A percentile compares a stretch with the other conserved stretches of the same genome.
Evolutionary conservation across 1,284 basidiomycete genomes (phyloP).

Genomic region (Moesziomyces parantarcticus): DNA sequence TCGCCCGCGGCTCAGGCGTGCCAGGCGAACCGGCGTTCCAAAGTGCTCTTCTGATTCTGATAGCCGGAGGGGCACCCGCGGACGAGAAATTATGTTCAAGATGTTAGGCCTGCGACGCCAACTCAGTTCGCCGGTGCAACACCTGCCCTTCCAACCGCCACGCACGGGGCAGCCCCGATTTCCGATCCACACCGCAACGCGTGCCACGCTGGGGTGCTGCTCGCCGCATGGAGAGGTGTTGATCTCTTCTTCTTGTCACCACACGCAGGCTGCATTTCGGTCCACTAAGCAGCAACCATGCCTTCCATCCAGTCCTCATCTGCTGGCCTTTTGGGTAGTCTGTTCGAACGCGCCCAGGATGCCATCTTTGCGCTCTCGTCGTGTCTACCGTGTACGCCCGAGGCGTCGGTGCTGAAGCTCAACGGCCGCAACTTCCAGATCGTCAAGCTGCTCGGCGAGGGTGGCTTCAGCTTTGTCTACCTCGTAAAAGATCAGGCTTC

Average conservation of each 20-base stretch:
- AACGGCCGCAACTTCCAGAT: conserved; percentile 63
- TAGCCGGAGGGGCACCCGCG: neutral
- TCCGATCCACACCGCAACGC: conserved; percentile 2
- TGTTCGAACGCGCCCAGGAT: conserved; percentile 54
- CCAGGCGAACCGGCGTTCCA: too few species aligned
- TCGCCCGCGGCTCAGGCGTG: neutral
- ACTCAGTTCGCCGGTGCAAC: neutral
- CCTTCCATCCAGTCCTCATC: conserved; percentile 36
- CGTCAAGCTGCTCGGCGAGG: conserved; percentile 64
- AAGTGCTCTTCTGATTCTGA: neutral
- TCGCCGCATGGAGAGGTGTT: conserved; percentile 12
- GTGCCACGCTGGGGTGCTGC: conserved; percentile 1
- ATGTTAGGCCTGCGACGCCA: neutral
- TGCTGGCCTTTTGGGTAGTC: conserved; percentile 18
- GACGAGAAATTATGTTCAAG: neutral
- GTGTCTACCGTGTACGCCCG: conserved; percentile 53
- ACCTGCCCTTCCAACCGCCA: neutral
- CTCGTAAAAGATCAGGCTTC: conserved; percentile 62
- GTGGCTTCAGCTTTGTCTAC: conserved; percentile 66
- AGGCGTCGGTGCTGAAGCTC: conserved; percentile 52
- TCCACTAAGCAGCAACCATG: conserved; percentile 7
- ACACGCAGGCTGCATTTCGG: neutral
- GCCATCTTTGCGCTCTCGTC: conserved; percentile 54
- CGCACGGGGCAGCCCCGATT: conserved; percentile 2
- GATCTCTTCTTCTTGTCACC: conserved; percentile 11